Base-by-base conservation (phyloP, 305 asterid species). In the Rubia balearica region DNA sequence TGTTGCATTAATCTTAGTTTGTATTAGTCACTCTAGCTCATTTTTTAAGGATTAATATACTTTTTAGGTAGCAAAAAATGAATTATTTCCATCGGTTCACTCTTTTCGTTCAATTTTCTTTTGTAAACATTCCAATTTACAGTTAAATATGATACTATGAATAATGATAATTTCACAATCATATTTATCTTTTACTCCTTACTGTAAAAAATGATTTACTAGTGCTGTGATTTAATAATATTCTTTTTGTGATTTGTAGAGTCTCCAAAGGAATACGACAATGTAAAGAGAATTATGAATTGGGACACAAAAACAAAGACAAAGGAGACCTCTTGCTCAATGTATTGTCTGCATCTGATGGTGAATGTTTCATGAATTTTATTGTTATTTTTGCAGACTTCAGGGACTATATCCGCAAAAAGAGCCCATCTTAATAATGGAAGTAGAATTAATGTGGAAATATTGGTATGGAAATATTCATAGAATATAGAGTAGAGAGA, bases 341-440 rank as follows among this genome's bases (percentile, higher is more conserved):
- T 43, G 51, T 49, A 62, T 22, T 27, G 63, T 46, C 68, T 62
- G 48, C 75, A n/a, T 61, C 62, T 41, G 38, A 63, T n/a, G 36
- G 71, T 40, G 74, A 66, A 33, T 27, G 14, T 67, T 51, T 51
- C 5, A 51, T 5, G 3, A n/a, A 6, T 17, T 51, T 5, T 5
- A 51, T 16, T 51, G 57, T 21, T 51, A 51, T 51, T 51, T 51
- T 43, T 13, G 41, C 46, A 62, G 65, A 51, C 42, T 61, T 17
- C 3, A 63, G 72, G 79, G 72, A 70, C 79, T 71, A 70, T 75
- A 17, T 48, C 45, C 70, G 68, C 12, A n/a, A n/a, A 33, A 40
- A 5, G 51, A 42, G 68, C 43, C 65, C 61, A 30, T 69, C 66
- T 59, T 49, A 69, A 68, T 60, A 72, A 74, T 79, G 75, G 67